Evolutionary conservation across 2,329 filamentous ascomycete genomes (phyloP).

Genomic region (Sporothrix protearum): DNA sequence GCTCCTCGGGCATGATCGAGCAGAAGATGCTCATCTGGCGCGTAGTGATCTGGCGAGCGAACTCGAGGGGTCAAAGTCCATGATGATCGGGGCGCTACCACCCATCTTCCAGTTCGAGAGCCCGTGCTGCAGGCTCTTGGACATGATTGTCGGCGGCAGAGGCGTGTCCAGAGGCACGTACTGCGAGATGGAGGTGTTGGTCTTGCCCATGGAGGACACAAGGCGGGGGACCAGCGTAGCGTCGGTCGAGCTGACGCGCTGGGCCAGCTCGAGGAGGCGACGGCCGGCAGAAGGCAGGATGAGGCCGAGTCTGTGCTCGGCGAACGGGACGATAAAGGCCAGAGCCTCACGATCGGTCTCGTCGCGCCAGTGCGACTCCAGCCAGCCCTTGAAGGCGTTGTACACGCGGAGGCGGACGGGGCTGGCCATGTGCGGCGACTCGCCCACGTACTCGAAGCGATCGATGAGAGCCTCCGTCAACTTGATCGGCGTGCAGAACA

Average conservation of each 20-base stretch:
- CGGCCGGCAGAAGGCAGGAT: constrained; percentile 73
- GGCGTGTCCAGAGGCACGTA: constrained; percentile 69
- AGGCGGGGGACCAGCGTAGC: constrained; percentile 76
- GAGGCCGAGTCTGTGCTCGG: constrained; percentile 64
- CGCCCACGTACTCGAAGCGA: constrained; percentile 85
- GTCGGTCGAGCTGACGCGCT: constrained; percentile 69
- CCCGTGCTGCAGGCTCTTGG: constrained; percentile 70
- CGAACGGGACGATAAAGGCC: constrained; percentile 73
- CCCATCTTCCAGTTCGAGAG: constrained; percentile 70
- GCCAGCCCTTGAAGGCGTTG: constrained; percentile 95
- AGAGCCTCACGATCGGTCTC: constrained; percentile 75
- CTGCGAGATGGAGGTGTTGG: constrained; percentile 68
- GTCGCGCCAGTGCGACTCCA: constrained; percentile 91
- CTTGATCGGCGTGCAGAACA: constrained; percentile 78
- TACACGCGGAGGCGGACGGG: constrained; percentile 88
- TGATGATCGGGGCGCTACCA: constrained; percentile 65
- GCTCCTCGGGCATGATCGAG: constrained; percentile 84
- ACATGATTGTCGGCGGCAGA: constrained; percentile 65
- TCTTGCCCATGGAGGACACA: constrained; percentile 84
- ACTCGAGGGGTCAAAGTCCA: constrained; percentile 85
- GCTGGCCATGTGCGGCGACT: constrained; percentile 68
- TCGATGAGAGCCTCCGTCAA: constrained; percentile 82
- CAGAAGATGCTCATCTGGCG: constrained; percentile 92
- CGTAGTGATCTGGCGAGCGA: constrained; percentile 87
- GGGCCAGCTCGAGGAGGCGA: constrained; percentile 73